These are phyloP conservation scores for Nitzschia inconspicua DNA, from an alignment of 108 stramenopile species.

Conservation along the genomic window DNA sequence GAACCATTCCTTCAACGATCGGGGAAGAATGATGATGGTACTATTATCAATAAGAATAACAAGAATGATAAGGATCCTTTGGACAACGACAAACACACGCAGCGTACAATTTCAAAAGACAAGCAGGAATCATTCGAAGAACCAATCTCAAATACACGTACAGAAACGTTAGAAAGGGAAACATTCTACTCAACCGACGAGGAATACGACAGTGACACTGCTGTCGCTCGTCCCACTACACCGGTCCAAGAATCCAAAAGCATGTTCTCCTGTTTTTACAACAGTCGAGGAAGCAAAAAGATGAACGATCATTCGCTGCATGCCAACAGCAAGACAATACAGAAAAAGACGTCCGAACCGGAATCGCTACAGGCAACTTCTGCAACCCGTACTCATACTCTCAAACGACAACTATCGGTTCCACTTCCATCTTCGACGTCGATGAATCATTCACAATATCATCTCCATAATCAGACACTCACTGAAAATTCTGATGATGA, in stretches of 20 bases:
- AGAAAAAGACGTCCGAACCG: background rate
- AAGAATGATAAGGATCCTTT: too few species aligned
- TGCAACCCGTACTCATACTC: background rate
- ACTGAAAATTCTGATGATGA: background rate
- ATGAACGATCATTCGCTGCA: background rate
- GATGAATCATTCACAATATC: background rate
- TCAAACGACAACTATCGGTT: background rate
- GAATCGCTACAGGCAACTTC: background rate
- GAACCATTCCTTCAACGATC: background rate
- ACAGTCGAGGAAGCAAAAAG: background rate
- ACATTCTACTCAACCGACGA: background rate
- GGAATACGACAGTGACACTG: too few species aligned
- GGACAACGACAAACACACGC: background rate
- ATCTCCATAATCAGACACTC: constrained; percentile 1
- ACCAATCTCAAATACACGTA: background rate
- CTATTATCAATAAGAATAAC: background rate
- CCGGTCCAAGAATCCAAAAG: constrained; percentile 26
- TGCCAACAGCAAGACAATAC: background rate
- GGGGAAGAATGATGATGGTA: background rate
- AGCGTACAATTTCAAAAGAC: background rate
- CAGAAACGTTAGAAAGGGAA: background rate
- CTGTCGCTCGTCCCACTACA: background rate
- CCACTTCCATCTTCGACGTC: background rate
- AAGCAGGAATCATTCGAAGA: background rate
- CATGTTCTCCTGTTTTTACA: constrained; percentile 25